phyloP scores from a whole-genome alignment of 345 rosid genomes.

The Xanthoceras sorbifolium region DNA sequence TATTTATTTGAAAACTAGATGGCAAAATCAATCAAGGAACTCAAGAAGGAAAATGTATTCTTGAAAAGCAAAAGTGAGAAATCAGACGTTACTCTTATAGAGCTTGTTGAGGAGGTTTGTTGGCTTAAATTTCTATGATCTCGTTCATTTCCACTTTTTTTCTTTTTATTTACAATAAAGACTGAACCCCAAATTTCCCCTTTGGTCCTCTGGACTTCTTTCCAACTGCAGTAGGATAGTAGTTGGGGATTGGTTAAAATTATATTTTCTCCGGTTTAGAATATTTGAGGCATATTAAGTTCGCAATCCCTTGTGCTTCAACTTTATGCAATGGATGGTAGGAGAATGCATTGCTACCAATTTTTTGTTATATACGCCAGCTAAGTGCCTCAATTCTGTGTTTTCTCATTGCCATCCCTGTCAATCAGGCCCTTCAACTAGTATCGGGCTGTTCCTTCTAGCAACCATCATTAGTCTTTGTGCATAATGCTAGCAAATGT shows the following conservation, averaged over 20 bases:
- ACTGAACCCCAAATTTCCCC: neutral
- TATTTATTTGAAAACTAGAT: slow-evolving; percentile 46
- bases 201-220: neutral
- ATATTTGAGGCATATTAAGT: neutral
- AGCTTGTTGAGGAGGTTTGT: slow-evolving; percentile 85
- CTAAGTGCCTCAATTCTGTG: neutral
- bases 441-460: neutral
- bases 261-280: neutral
- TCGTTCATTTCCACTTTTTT: neutral
- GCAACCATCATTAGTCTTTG: neutral
- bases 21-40: slow-evolving; percentile 89
- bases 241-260: neutral
- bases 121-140: neutral
- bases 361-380: neutral
- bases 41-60: slow-evolving; percentile 80
- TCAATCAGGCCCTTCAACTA: neutral
- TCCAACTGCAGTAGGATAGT: neutral
- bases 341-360: neutral
- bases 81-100: slow-evolving; percentile 70
- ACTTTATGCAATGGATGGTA: neutral
- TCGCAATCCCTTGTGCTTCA: neutral
- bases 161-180: neutral
- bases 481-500: neutral
- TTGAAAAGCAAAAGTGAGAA: slow-evolving; percentile 87
- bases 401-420: neutral